These are phyloP conservation scores for Salix viminalis DNA, from an alignment of 345 rosid species.

Conservation along the genomic window DNA sequence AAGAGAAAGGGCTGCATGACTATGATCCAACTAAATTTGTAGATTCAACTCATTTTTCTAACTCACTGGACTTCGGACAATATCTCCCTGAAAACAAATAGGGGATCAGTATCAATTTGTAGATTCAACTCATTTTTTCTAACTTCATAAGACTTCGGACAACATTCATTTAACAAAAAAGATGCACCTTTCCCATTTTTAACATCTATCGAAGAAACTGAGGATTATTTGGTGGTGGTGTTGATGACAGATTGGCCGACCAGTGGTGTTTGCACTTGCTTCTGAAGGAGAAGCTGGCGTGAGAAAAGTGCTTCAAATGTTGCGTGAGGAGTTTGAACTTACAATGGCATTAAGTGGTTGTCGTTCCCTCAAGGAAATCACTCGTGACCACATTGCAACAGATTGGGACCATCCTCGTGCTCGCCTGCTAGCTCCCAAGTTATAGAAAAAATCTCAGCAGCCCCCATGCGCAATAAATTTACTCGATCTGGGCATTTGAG, in stretches of 20 bases:
- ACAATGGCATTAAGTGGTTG: slow-evolving; percentile 93
- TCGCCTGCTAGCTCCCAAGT: not conserved
- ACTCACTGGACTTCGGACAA: not conserved
- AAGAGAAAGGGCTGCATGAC: not conserved
- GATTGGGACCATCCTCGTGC: slow-evolving; percentile 61
- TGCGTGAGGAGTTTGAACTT: slow-evolving; percentile 73
- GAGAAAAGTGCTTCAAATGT: slow-evolving; percentile 65
- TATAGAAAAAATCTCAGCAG: not conserved
- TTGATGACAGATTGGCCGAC: slow-evolving; percentile 70
- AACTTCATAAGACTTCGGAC: not conserved
- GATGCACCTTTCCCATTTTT: not conserved
- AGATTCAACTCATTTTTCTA: not conserved
- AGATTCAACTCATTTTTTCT: not conserved
- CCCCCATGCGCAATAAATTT: not conserved
- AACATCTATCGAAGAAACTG: not conserved
- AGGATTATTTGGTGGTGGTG: not conserved
- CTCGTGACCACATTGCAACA: slow-evolving; percentile 60
- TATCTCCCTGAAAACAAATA: not conserved
- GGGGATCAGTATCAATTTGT: not conserved
- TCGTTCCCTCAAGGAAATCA: slow-evolving; percentile 76
- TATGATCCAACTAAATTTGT: not conserved
- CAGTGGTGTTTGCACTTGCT: slow-evolving; percentile 73
- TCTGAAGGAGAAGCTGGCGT: slow-evolving; percentile 75
- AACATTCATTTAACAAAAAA: not conserved
- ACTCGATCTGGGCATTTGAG: not conserved